Evolutionary conservation across 495 filamentous ascomycete genomes (phyloP).

Genomic region (Cercophora scortea): DNA sequence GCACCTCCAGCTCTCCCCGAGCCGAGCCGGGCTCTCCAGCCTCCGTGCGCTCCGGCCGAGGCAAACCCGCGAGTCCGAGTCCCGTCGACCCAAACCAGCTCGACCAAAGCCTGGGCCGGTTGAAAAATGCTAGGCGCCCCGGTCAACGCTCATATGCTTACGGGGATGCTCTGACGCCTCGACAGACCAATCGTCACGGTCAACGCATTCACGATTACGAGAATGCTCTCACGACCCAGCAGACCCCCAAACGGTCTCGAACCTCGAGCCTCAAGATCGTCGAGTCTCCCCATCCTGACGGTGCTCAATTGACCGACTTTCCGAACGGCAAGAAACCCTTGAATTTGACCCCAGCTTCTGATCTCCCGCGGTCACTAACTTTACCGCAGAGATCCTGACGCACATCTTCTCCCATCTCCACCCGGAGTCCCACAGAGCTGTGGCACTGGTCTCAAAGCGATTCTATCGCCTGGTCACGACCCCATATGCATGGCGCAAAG

Average conservation of each 20-base stretch:
- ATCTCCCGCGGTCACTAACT: neutral
- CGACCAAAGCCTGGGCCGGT: constrained; percentile 29
- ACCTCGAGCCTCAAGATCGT: constrained; percentile 54
- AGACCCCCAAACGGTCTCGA: constrained; percentile 33
- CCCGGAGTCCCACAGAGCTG: constrained; percentile 65
- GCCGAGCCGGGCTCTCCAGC: constrained; percentile 16
- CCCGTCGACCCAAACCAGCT: constrained; percentile 26
- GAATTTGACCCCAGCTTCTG: neutral
- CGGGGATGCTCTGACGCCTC: neutral
- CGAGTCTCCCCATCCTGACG: constrained; percentile 39
- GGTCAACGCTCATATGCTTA: too few species aligned
- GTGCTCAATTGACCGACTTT: constrained; percentile 54
- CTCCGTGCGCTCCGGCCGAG: constrained; percentile 13
- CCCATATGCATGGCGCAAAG: constrained; percentile 83
- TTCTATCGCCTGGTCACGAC: constrained; percentile 79
- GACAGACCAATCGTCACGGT: constrained; percentile 26
- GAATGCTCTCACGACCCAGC: constrained; percentile 42
- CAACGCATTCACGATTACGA: constrained; percentile 71
- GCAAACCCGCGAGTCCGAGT: constrained; percentile 7
- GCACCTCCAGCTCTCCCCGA: constrained; percentile 20
- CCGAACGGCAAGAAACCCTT: constrained; percentile 63
- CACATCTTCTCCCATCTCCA: constrained; percentile 87
- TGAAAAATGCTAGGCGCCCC: constrained; percentile 22
- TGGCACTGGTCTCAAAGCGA: constrained; percentile 74
- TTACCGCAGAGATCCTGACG: constrained; percentile 68